A percentile compares a stretch with the other conserved stretches of the same genome.
Evolutionary conservation across 2,329 filamentous ascomycete genomes (phyloP).

Genomic region (Cordyceps cicadae): DNA sequence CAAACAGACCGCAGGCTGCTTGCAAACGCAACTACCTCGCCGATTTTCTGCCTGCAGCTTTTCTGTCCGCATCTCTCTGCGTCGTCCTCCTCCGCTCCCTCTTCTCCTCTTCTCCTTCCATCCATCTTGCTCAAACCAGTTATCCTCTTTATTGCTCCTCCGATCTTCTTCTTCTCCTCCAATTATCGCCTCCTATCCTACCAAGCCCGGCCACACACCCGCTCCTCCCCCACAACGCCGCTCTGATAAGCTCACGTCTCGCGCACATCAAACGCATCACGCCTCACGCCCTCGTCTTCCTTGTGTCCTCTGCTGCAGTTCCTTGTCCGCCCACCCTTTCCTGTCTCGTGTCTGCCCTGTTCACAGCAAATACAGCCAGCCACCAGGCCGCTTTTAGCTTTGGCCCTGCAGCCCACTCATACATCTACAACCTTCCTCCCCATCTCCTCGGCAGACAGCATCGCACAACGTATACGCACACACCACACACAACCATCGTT

Average conservation of each 20-base stretch:
- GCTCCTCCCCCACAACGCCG: background rate
- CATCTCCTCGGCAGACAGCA: background rate
- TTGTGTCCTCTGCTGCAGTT: background rate
- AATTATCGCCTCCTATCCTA: background rate
- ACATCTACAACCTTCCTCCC: background rate
- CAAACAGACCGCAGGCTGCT: background rate
- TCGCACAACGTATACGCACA: conserved; percentile 2
- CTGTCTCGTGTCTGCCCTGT: conserved; percentile 6
- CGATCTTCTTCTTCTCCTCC: background rate
- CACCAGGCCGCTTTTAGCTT: background rate
- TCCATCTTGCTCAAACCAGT: background rate
- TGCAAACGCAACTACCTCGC: background rate
- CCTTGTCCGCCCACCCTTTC: background rate
- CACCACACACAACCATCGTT: background rate
- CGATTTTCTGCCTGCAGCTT: background rate
- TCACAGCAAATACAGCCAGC: background rate
- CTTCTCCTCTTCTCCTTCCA: background rate
- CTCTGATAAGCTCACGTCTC: conserved; percentile 5
- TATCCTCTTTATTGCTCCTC: background rate
- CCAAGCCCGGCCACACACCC: background rate
- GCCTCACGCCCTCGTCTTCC: background rate
- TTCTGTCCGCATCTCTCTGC: background rate
- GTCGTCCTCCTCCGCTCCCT: background rate
- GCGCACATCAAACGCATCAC: background rate
- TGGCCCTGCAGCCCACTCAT: background rate